Conservation (phyloP, 2,329 filamentous ascomycete species). For the Ophiocordyceps camponoti-floridani region DNA sequence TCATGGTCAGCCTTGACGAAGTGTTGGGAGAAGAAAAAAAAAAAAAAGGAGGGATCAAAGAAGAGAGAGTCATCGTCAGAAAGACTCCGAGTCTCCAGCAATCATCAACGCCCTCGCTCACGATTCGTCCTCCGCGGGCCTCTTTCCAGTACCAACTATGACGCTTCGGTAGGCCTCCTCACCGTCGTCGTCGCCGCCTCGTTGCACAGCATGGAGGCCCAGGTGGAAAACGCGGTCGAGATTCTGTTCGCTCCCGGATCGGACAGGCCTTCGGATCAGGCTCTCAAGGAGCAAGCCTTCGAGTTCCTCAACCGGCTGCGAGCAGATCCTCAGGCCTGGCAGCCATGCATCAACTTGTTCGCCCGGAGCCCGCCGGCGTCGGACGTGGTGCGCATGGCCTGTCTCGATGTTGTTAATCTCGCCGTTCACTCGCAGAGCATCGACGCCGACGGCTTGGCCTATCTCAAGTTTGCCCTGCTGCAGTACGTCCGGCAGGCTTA, state of each 20-base stretch:
- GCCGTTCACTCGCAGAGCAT: constrained; percentile 67
- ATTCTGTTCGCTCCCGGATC: constrained; percentile 58
- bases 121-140: neutral
- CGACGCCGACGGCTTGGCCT: constrained; percentile 51
- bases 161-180: neutral
- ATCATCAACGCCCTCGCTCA: neutral
- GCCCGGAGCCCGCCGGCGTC: constrained; percentile 56
- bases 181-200: neutral
- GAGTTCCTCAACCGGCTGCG: constrained; percentile 66
- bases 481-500: constrained; percentile 67
- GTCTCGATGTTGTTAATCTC: constrained; percentile 84
- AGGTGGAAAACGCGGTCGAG: constrained; percentile 91
- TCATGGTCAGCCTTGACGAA: too few relatives aligned
- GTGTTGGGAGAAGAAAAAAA: too few relatives aligned
- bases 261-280: constrained; percentile 44
- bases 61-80: too few relatives aligned
- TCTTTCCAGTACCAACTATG: neutral
- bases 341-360: constrained; percentile 75
- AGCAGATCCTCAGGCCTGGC: constrained; percentile 72
- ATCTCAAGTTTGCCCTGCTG: constrained; percentile 67
- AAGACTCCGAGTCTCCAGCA: neutral
- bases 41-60: too few relatives aligned
- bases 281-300: constrained; percentile 66
- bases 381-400: constrained; percentile 76
- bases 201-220: constrained; percentile 1